These are phyloP conservation scores for Ailanthus altissimus DNA, from an alignment of 345 rosid species.

Conservation along the genomic window DNA sequence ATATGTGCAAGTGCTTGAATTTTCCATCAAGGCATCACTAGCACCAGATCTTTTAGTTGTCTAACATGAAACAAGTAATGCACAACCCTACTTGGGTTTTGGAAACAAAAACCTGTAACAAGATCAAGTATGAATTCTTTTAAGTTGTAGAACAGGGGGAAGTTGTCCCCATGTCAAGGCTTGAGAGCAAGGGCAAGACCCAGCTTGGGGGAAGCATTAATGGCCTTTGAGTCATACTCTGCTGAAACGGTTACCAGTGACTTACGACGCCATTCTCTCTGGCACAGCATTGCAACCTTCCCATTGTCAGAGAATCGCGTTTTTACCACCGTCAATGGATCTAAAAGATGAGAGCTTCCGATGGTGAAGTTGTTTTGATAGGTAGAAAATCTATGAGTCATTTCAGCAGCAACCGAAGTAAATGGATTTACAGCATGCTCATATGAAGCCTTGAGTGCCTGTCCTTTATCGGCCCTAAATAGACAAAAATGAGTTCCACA, in stretches of 20 bases:
- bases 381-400: conserved; percentile 66
- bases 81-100: conserved; percentile 13
- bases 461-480: conserved; percentile 72
- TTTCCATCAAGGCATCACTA: conserved; percentile 5
- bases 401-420: conserved; percentile 68
- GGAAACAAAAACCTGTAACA: conserved; percentile 19
- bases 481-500: neutral
- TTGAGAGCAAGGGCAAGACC: conserved; percentile 80
- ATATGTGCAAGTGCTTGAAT: conserved; percentile 18
- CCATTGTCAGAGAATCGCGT: conserved; percentile 60
- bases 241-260: conserved; percentile 68
- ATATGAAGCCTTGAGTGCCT: conserved; percentile 68
- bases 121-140: conserved; percentile 18
- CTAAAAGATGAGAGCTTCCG: conserved; percentile 60
- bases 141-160: conserved; percentile 4
- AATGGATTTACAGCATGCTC: conserved; percentile 56
- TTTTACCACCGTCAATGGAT: conserved; percentile 60
- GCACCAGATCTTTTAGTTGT: conserved; percentile 15
- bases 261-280: conserved; percentile 81
- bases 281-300: conserved; percentile 59
- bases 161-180: conserved; percentile 43
- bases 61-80: conserved; percentile 16
- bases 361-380: conserved; percentile 56
- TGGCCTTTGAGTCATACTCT: conserved; percentile 63
- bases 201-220: conserved; percentile 54